phyloP scores from a whole-genome alignment of 1,139 yeast species.

The Petasospora fabianii region DNA sequence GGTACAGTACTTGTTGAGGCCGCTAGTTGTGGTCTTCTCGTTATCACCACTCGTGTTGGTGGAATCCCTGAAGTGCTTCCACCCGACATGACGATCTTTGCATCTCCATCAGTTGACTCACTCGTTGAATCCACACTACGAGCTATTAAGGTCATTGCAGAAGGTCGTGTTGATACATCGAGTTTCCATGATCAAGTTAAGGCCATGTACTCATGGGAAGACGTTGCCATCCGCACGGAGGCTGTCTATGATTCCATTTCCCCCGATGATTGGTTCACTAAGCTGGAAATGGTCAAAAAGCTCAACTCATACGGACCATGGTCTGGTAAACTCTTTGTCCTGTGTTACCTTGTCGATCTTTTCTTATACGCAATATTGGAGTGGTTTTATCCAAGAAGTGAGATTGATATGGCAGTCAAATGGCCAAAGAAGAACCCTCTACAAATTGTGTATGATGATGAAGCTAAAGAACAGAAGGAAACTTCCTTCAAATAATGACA shows the following conservation, averaged over 20 bases:
- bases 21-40: conserved; percentile 90
- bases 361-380: conserved; percentile 62
- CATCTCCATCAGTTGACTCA: conserved; percentile 81
- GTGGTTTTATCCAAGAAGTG: conserved; percentile 61
- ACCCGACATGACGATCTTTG: conserved; percentile 87
- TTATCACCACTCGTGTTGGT: conserved; percentile 94
- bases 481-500: too few species aligned
- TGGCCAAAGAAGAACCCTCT: conserved; percentile 17
- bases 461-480: too few species aligned
- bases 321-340: conserved; percentile 56
- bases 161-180: conserved; percentile 63
- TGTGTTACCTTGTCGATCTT: conserved; percentile 53
- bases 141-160: conserved; percentile 58
- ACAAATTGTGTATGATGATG: too few species aligned
- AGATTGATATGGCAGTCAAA: conserved; percentile 57
- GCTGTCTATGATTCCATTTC: conserved; percentile 64
- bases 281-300: conserved; percentile 51
- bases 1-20: conserved; percentile 98
- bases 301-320: conserved; percentile 61
- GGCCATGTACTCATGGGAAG: conserved; percentile 88
- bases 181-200: conserved; percentile 75
- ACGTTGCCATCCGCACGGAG: conserved; percentile 84
- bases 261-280: conserved; percentile 35
- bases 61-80: conserved; percentile 98
- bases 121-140: conserved; percentile 62